phyloP scores from a whole-genome alignment of 495 filamentous ascomycete species.

The Penicillium salamii region DNA sequence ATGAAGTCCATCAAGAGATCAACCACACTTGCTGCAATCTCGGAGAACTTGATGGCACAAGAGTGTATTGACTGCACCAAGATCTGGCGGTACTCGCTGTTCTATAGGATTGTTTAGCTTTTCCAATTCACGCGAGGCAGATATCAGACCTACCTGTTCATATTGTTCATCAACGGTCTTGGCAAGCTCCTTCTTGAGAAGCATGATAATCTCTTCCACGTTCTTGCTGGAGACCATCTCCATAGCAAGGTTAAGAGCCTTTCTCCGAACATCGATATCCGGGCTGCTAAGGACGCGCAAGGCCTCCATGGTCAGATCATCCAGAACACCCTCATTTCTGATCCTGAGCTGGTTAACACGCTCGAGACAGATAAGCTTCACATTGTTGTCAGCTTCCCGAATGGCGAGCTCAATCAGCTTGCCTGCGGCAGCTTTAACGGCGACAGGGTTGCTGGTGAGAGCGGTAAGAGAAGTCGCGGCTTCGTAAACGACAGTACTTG shows the following conservation, averaged over 20 bases:
- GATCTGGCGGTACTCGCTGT: constrained; percentile 92
- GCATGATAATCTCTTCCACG: constrained; percentile 92
- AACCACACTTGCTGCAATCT: constrained; percentile 94
- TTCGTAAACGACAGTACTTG: constrained; percentile 96
- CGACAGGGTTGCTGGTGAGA: constrained; percentile 93
- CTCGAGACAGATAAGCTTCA: constrained; percentile 96
- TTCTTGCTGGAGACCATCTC: constrained; percentile 99
- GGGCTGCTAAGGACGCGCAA: constrained; percentile 93
- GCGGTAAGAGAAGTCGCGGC: constrained; percentile 96
- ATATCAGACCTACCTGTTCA: constrained; percentile 63
- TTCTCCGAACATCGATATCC: constrained; percentile 93
- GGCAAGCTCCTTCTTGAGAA: constrained; percentile 94
- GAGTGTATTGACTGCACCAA: constrained; percentile 97
- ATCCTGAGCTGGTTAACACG: constrained; percentile 88
- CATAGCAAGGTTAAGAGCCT: constrained; percentile 85
- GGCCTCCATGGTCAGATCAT: constrained; percentile 98
- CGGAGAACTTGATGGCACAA: constrained; percentile 98
- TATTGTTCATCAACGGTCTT: constrained; percentile 99
- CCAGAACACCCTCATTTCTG: constrained; percentile 89
- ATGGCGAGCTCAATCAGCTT: constrained; percentile 98
- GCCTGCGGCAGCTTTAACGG: constrained; percentile 90
- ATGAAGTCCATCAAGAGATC: constrained; percentile 99
- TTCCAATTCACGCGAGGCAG: background rate
- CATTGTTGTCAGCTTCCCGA: constrained; percentile 97
- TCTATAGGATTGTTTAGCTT: constrained; percentile 46